Percentiles rank a stretch among this genome's conserved stretches.
Conservation (phyloP, 164 flowering plant genomes). For the Magnolia officinalis region DNA sequence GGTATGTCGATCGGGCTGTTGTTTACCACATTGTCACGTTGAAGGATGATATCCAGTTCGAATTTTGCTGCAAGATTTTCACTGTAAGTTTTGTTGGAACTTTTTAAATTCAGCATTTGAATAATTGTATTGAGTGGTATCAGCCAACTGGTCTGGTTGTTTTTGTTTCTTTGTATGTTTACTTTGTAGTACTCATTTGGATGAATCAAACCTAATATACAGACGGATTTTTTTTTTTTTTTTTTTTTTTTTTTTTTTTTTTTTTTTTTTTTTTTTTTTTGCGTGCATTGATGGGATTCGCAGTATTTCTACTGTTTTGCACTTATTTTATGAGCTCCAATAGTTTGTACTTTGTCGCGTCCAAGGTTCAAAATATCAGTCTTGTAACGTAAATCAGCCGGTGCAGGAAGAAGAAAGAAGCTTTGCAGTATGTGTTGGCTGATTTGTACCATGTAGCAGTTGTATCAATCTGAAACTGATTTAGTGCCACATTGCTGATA, state of each 20-base stretch:
- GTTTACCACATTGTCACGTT: conserved; percentile 22
- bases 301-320: background rate
- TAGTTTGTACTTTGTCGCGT: no score
- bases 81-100: background rate
- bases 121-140: background rate
- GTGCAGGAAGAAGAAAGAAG: no score
- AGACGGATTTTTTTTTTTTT: background rate
- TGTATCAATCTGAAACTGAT: no score
- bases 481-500: no score
- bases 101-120: no score
- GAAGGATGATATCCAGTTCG: background rate
- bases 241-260: no score
- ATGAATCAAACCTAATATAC: background rate
- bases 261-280: no score
- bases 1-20: conserved; percentile 50
- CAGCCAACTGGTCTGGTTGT: background rate
- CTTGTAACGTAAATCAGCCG: no score
- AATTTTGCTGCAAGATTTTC: background rate
- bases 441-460: no score
- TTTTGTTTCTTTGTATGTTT: background rate
- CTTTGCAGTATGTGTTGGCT: no score
- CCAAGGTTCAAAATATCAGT: no score
- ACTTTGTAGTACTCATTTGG: background rate
- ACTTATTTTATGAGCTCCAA: no score
- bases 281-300: background rate